Percentiles rank a stretch among this genome's conserved stretches.
phyloP scores from a whole-genome alignment of 2,329 filamentous ascomycete species.

The Ambrosiella xylebori region DNA sequence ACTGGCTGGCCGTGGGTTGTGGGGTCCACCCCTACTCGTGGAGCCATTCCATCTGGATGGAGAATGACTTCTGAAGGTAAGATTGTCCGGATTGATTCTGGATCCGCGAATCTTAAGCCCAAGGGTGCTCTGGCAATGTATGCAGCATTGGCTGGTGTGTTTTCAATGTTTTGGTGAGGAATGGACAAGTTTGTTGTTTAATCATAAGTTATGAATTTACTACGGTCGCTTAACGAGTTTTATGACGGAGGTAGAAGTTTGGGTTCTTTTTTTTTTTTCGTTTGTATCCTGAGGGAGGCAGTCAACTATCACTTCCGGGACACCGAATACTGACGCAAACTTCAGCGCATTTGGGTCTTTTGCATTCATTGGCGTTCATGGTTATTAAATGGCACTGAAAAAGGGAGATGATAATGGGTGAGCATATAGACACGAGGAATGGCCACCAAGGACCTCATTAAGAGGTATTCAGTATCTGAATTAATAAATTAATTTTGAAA shows the following conservation, averaged over 20 bases:
- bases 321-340: no score
- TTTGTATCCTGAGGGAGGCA: no score
- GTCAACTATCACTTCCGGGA: no score
- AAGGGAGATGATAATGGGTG: no score
- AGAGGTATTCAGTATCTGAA: background rate
- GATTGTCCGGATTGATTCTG: conserved; percentile 55
- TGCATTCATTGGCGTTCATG: no score
- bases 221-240: background rate
- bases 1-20: conserved; percentile 54
- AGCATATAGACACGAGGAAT: no score
- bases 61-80: conserved; percentile 63
- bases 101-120: conserved; percentile 22
- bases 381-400: no score
- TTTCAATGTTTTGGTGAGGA: background rate
- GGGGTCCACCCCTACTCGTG: conserved; percentile 32
- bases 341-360: no score
- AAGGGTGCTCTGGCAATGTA: conserved; percentile 14
- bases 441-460: no score
- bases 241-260: background rate
- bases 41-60: conserved; percentile 61
- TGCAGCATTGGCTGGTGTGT: background rate
- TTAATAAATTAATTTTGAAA: background rate
- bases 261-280: no score
- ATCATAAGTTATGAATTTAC: background rate
- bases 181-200: background rate